Evolutionary conservation across 139 green algal species (phyloP).

Genomic region (Yamagishiella unicocca): DNA sequence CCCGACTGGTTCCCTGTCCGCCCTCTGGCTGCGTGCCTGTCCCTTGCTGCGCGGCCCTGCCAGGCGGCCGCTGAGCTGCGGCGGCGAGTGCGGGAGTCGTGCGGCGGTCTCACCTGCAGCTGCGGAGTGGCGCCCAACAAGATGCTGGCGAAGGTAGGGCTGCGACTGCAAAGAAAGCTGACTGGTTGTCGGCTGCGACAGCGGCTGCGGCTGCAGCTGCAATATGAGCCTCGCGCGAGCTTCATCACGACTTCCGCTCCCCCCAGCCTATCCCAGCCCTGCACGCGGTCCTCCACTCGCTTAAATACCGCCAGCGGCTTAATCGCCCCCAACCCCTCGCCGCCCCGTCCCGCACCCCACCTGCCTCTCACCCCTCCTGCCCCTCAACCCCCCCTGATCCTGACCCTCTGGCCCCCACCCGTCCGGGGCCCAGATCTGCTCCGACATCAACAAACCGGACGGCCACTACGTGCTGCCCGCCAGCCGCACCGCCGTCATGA

Average conservation of each 20-base stretch:
- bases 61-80: constrained; percentile 48
- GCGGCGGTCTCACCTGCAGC: constrained; percentile 51
- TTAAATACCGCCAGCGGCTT: too few relatives aligned
- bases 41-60: background rate
- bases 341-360: background rate
- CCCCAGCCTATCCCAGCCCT: too few relatives aligned
- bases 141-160: constrained; percentile 87
- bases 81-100: background rate
- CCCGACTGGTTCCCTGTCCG: too few relatives aligned
- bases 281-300: too few relatives aligned
- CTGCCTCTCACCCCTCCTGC: background rate
- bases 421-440: constrained; percentile 61
- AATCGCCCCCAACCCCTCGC: too few relatives aligned
- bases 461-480: constrained; percentile 77
- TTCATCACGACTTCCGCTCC: too few relatives aligned
- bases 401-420: too few relatives aligned
- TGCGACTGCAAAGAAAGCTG: too few relatives aligned
- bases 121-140: constrained; percentile 84
- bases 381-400: too few relatives aligned
- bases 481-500: constrained; percentile 63
- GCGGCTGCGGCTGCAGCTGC: too few relatives aligned
- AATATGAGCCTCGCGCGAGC: too few relatives aligned
- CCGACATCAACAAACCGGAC: constrained; percentile 92
- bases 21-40: background rate
- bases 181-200: too few relatives aligned